Conservation (phyloP, 2,329 filamentous ascomycete species). For the Diplodia corticola region DNA sequence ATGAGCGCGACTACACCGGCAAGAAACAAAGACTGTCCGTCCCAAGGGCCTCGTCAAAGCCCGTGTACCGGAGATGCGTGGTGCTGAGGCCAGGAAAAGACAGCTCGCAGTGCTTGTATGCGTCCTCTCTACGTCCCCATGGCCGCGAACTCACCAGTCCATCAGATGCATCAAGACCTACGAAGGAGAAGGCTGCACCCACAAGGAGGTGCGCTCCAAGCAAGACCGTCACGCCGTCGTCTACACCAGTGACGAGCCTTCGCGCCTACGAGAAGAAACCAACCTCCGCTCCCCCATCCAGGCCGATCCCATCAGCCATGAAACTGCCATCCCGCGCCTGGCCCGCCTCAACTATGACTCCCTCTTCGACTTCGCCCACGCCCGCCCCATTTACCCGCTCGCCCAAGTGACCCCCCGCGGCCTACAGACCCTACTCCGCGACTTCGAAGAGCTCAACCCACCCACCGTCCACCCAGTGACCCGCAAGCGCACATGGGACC, state of each 20-base stretch:
- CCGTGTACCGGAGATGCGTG: neutral
- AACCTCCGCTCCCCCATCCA: neutral
- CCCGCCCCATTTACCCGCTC: conserved; percentile 8
- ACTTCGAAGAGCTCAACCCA: conserved; percentile 4
- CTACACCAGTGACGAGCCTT: neutral
- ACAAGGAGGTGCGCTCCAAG: neutral
- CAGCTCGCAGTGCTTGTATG: conserved; percentile 3
- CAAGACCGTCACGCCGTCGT: conserved; percentile 5
- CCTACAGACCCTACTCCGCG: neutral
- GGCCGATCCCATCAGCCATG: conserved; percentile 12
- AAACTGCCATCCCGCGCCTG: neutral
- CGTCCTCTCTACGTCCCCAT: neutral
- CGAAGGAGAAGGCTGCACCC: neutral
- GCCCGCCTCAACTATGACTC: conserved; percentile 12
- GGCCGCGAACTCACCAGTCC: neutral
- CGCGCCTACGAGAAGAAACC: neutral
- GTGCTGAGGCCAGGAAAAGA: neutral
- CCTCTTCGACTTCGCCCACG: neutral
- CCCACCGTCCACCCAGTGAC: neutral
- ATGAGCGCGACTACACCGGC: neutral
- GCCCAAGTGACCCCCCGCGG: conserved; percentile 3
- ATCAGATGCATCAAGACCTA: neutral
- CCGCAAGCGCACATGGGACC: conserved; percentile 12
- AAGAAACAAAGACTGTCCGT: neutral
- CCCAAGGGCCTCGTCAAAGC: neutral